A percentile compares a stretch with the other conserved stretches of the same genome.
These are phyloP conservation scores for Barbarea vulgaris DNA, from an alignment of 345 rosid species.

Conservation along the genomic window DNA sequence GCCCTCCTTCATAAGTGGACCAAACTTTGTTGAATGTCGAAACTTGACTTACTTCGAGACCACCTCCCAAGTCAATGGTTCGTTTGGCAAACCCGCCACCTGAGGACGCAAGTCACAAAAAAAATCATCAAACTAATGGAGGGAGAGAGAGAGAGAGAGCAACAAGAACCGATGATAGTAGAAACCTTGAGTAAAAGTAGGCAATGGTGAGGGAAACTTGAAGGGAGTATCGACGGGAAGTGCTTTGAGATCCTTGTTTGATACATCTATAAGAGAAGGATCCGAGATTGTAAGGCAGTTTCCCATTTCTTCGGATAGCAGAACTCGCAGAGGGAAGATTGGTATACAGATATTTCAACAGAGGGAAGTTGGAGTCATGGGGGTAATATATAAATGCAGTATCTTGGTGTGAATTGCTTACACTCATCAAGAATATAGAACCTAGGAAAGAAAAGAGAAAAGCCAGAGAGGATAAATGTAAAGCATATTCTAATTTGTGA, in stretches of 20 bases:
- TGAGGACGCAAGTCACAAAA: slow-evolving; percentile 25
- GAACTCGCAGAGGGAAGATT: slow-evolving; percentile 9
- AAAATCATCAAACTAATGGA: slow-evolving; percentile 3
- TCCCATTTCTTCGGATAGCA: slow-evolving; percentile 36
- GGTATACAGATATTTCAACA: not conserved
- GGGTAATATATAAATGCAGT: no score
- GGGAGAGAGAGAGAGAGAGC: no score
- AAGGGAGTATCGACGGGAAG: slow-evolving; percentile 56
- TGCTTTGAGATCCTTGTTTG: slow-evolving; percentile 41
- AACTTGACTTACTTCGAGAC: slow-evolving; percentile 60
- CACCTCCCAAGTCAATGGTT: slow-evolving; percentile 67
- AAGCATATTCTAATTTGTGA: slow-evolving; percentile 35
- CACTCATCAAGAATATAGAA: no score
- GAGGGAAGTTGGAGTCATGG: slow-evolving; percentile 26
- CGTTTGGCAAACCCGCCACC: slow-evolving; percentile 65
- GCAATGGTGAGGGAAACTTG: slow-evolving; percentile 67
- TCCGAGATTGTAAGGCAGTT: slow-evolving; percentile 27
- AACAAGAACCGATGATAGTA: not conserved
- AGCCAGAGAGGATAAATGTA: no score
- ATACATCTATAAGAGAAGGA: slow-evolving; percentile 25
- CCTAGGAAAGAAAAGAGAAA: no score
- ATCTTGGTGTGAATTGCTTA: no score
- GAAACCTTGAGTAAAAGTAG: slow-evolving; percentile 56
- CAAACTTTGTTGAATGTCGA: slow-evolving; percentile 62
- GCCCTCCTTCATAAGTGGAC: slow-evolving; percentile 65